phyloP scores from a whole-genome alignment of 2,329 filamentous ascomycete genomes.

The Arthrobotrys sinensis region DNA sequence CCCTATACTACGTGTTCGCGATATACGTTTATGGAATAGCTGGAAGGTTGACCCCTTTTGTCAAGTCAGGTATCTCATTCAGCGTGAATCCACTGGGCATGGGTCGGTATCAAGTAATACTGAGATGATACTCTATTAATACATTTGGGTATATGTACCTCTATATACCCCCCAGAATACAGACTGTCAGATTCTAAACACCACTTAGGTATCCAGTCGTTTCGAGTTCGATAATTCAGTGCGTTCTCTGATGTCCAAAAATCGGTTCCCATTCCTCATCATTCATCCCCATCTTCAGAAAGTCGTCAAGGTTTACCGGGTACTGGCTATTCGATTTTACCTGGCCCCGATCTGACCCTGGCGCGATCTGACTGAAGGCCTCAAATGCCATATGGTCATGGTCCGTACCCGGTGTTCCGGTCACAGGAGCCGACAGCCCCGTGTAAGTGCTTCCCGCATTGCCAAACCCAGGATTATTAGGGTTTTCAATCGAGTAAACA shows the following conservation, averaged over 20 bases:
- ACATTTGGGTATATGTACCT: constrained; percentile 1
- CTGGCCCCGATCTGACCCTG: constrained; percentile 40
- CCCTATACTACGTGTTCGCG: too few species aligned
- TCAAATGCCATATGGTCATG: constrained; percentile 46
- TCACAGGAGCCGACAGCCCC: constrained; percentile 18
- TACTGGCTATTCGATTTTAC: constrained; percentile 44
- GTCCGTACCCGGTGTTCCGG: constrained; percentile 21
- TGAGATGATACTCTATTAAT: constrained; percentile 13
- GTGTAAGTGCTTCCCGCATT: constrained; percentile 44
- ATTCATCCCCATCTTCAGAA: constrained; percentile 57
- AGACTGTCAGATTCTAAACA: constrained; percentile 1
- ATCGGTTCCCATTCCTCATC: constrained; percentile 60
- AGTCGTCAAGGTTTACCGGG: constrained; percentile 44
- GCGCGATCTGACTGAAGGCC: constrained; percentile 23
- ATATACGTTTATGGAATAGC: too few species aligned
- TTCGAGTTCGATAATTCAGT: constrained; percentile 18
- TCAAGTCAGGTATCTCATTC: too few species aligned
- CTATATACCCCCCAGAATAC: constrained; percentile 2
- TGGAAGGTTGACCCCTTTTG: too few species aligned
- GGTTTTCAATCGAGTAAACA: constrained; percentile 72
- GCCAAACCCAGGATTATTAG: constrained; percentile 35
- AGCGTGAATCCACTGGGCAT: not conserved
- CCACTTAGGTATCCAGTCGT: not conserved
- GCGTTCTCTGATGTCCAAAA: constrained; percentile 41
- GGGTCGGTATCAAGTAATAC: not conserved